Evolutionary conservation across 1,284 basidiomycete species (phyloP).

Genomic region (Papiliotrema terrestris): DNA sequence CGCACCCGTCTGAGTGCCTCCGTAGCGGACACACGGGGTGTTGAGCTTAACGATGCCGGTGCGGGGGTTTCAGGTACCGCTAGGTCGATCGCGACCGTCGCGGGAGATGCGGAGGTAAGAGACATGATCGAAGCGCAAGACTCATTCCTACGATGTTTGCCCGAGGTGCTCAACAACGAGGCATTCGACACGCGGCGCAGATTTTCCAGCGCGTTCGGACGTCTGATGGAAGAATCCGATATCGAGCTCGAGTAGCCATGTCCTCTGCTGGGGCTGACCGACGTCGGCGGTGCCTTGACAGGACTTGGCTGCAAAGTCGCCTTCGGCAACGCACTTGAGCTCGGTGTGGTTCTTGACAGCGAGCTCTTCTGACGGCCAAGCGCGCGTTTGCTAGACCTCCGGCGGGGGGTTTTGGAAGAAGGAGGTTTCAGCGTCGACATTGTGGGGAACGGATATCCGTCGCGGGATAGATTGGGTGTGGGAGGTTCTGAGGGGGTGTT

Average conservation of each 20-base stretch:
- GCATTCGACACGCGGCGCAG: background rate
- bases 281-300: background rate
- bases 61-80: background rate
- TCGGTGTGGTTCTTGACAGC: no score
- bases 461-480: background rate
- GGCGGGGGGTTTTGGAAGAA: background rate
- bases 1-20: background rate
- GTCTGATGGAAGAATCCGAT: background rate
- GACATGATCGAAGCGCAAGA: background rate
- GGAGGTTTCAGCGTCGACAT: background rate
- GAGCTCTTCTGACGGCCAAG: background rate
- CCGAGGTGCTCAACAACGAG: background rate
- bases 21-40: background rate
- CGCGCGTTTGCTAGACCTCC: background rate
- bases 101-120: background rate
- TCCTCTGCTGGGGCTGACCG: background rate
- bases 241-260: background rate
- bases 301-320: no score
- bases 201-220: background rate
- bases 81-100: background rate
- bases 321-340: no score
- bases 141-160: background rate
- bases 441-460: conserved; percentile 2
- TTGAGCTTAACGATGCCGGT: background rate
- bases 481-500: conserved; percentile 19